phyloP scores from a whole-genome alignment of 2,329 filamentous ascomycete genomes.

The Aspergillus luchuensis region DNA sequence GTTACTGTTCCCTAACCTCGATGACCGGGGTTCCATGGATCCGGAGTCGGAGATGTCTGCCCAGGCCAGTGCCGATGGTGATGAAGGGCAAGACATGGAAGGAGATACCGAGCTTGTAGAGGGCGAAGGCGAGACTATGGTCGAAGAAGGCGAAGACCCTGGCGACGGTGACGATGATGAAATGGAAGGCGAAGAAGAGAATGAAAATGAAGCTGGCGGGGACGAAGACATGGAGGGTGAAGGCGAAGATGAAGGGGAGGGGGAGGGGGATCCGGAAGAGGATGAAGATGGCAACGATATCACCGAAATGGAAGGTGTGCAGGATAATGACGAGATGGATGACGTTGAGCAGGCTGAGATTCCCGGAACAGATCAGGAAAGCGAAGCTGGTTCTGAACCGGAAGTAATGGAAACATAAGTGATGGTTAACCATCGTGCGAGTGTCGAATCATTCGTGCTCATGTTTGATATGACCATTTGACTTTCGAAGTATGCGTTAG shows the following conservation, averaged over 20 bases:
- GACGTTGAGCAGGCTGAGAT: conserved; percentile 8
- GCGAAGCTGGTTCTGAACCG: background rate
- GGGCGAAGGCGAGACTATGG: conserved; percentile 14
- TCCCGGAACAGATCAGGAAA: background rate
- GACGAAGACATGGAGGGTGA: conserved; percentile 15
- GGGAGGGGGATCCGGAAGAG: conserved; percentile 19
- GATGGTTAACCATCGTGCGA: background rate
- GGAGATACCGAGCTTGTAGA: conserved; percentile 16
- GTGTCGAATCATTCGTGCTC: background rate
- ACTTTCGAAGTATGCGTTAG: background rate
- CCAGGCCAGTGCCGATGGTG: conserved; percentile 16
- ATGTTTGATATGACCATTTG: background rate
- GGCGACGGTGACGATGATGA: conserved; percentile 16
- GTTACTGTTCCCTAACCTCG: conserved; percentile 29
- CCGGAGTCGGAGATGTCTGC: conserved; percentile 26
- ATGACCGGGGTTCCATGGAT: conserved; percentile 25
- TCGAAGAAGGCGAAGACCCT: conserved; percentile 23
- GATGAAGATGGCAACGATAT: conserved; percentile 12
- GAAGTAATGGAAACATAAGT: background rate
- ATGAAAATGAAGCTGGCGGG: conserved; percentile 15
- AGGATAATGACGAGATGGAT: conserved; percentile 21
- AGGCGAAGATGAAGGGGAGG: conserved; percentile 22
- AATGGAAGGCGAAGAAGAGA: conserved; percentile 16
- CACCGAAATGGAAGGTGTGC: conserved; percentile 7
- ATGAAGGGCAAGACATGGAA: conserved; percentile 23